Evolutionary conservation across 345 rosid genomes (phyloP).

Genomic region (Draba incana): DNA sequence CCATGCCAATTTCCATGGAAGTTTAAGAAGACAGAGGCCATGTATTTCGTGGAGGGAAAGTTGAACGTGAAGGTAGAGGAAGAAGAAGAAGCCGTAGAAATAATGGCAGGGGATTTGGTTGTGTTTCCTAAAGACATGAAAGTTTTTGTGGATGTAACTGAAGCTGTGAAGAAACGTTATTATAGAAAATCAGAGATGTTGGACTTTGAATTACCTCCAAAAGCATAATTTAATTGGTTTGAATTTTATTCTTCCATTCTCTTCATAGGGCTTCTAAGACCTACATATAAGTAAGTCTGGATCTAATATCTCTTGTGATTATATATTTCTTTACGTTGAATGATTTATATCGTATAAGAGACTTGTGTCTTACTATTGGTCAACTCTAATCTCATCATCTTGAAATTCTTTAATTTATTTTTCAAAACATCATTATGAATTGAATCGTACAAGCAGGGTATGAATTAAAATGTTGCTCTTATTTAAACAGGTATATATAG

Average conservation of each 20-base stretch:
- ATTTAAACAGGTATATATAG: no score
- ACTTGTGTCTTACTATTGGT: background rate
- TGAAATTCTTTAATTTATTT: no score
- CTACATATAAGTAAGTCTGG: conserved; percentile 5
- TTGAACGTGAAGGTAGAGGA: conserved; percentile 22
- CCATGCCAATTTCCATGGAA: conserved; percentile 29
- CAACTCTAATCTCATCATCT: no score
- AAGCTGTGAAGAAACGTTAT: conserved; percentile 35
- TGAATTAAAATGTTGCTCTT: no score
- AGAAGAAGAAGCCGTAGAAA: conserved; percentile 21
- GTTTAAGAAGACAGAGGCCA: conserved; percentile 33
- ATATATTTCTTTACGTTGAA: background rate
- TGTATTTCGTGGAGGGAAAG: conserved; percentile 33
- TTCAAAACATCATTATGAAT: no score
- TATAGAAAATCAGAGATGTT: conserved; percentile 6
- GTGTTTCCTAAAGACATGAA: conserved; percentile 35
- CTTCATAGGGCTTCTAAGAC: background rate
- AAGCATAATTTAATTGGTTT: conserved; percentile 2
- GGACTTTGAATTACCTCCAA: conserved; percentile 10
- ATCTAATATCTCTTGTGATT: background rate
- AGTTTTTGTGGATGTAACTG: conserved; percentile 23
- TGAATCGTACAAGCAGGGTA: no score
- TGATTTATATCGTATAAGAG: background rate
- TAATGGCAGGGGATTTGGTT: conserved; percentile 26
- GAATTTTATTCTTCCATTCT: background rate